These are phyloP conservation scores for Dictyostelium capitatum DNA, from an alignment of 78 protist genomes.

Conservation along the genomic window DNA sequence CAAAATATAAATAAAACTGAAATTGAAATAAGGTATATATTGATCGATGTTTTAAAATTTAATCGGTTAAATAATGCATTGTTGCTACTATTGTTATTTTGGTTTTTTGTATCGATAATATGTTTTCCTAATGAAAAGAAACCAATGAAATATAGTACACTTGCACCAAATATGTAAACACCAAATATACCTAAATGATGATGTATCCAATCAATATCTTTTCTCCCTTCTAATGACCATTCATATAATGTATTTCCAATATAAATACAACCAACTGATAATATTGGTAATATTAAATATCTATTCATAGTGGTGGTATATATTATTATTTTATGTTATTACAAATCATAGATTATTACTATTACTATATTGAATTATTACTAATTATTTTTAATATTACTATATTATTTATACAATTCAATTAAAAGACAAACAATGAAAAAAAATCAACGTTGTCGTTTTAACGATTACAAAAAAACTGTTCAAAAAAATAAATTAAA, in stretches of 20 bases:
- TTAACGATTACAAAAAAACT: too few species aligned
- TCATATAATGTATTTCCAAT: constrained; percentile 44
- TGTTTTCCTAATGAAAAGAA: constrained; percentile 24
- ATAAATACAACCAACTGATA: constrained; percentile 13
- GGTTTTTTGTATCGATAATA: not conserved
- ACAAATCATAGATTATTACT: too few species aligned
- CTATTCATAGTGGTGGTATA: not conserved
- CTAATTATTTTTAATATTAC: too few species aligned
- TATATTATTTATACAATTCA: too few species aligned
- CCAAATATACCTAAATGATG: constrained; percentile 73
- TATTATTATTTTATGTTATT: too few species aligned
- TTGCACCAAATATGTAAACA: constrained; percentile 27
- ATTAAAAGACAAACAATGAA: too few species aligned
- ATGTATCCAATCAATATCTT: constrained; percentile 75
- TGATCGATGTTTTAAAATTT: not conserved
- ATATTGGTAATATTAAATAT: not conserved
- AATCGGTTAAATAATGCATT: not conserved
- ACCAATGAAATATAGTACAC: constrained; percentile 25
- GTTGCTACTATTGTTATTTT: not conserved
- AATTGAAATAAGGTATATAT: not conserved
- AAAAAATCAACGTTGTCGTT: too few species aligned
- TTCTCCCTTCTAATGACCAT: constrained; percentile 67
- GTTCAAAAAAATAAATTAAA: too few species aligned
- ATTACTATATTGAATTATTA: too few species aligned
- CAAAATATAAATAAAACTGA: not conserved